Conservation (phyloP, 352 stramenopile genomes). For the Pythium sukuiense region DNA sequence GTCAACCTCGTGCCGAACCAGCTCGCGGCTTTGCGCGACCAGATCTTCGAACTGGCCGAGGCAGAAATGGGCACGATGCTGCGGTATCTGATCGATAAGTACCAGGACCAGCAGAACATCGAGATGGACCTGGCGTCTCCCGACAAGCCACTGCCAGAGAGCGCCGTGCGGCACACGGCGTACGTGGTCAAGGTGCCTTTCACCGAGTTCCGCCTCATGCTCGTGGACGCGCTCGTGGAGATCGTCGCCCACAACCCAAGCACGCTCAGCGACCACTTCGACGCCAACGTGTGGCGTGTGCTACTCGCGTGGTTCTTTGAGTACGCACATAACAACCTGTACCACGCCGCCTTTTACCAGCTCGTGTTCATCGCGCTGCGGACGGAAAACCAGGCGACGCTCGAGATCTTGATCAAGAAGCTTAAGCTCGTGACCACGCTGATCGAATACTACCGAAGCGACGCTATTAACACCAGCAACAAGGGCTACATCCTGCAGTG, state of each 20-base stretch:
- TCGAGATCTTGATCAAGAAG: constrained; percentile 88
- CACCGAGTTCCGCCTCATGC: constrained; percentile 84
- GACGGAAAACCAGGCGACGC: constrained; percentile 76
- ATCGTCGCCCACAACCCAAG: constrained; percentile 78
- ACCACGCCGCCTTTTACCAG: constrained; percentile 89
- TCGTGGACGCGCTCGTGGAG: constrained; percentile 87
- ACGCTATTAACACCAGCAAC: constrained; percentile 70
- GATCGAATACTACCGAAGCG: constrained; percentile 77
- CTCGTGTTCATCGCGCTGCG: constrained; percentile 87
- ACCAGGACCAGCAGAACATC: constrained; percentile 81
- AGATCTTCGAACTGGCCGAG: constrained; percentile 73
- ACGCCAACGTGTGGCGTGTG: constrained; percentile 85
- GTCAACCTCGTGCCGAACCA: constrained; percentile 87
- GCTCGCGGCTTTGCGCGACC: constrained; percentile 57
- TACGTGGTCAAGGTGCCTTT: constrained; percentile 90
- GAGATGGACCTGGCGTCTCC: constrained; percentile 57
- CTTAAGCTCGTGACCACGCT: constrained; percentile 83
- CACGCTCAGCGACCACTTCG: constrained; percentile 69
- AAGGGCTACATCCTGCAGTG: constrained; percentile 87
- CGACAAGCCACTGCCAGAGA: constrained; percentile 57
- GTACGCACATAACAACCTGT: constrained; percentile 92
- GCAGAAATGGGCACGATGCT: constrained; percentile 68
- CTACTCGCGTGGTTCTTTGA: constrained; percentile 90
- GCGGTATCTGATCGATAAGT: constrained; percentile 72
- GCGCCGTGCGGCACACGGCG: constrained; percentile 78